phyloP scores from a whole-genome alignment of 2,329 filamentous ascomycete species.

The Elsinoe fawcettii region DNA sequence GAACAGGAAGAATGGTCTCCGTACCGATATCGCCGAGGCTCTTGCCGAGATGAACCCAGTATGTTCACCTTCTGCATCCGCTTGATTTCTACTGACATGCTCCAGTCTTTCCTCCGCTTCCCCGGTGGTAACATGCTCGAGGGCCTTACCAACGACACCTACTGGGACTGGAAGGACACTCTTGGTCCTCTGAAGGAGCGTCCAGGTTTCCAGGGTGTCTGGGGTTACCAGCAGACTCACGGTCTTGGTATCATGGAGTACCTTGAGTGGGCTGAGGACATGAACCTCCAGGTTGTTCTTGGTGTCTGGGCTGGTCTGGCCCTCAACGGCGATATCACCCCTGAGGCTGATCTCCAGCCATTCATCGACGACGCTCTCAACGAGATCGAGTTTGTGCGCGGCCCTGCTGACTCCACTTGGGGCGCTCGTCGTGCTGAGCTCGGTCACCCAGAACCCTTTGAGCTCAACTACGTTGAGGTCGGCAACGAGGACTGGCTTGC shows the following conservation, averaged over 20 bases:
- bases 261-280: constrained; percentile 22
- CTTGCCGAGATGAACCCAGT: constrained; percentile 43
- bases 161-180: constrained; percentile 45
- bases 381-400: constrained; percentile 56
- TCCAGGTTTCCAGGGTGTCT: constrained; percentile 48
- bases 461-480: constrained; percentile 54
- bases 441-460: constrained; percentile 55
- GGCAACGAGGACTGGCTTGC: constrained; percentile 61
- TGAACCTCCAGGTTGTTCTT: constrained; percentile 34
- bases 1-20: constrained; percentile 48
- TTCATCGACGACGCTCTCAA: constrained; percentile 55
- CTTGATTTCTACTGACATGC: constrained; percentile 20
- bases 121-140: constrained; percentile 54
- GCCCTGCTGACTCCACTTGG: constrained; percentile 46
- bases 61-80: not conserved
- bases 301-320: constrained; percentile 29
- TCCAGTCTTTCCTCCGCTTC: constrained; percentile 48
- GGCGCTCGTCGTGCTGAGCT: constrained; percentile 51
- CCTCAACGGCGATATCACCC: constrained; percentile 42
- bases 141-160: constrained; percentile 38
- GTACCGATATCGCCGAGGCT: constrained; percentile 48
- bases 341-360: constrained; percentile 42
- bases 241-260: constrained; percentile 58
- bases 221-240: constrained; percentile 55
- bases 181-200: constrained; percentile 47